Evolutionary conservation across 306 rosid species (phyloP).

Genomic region (Corylus americana): DNA sequence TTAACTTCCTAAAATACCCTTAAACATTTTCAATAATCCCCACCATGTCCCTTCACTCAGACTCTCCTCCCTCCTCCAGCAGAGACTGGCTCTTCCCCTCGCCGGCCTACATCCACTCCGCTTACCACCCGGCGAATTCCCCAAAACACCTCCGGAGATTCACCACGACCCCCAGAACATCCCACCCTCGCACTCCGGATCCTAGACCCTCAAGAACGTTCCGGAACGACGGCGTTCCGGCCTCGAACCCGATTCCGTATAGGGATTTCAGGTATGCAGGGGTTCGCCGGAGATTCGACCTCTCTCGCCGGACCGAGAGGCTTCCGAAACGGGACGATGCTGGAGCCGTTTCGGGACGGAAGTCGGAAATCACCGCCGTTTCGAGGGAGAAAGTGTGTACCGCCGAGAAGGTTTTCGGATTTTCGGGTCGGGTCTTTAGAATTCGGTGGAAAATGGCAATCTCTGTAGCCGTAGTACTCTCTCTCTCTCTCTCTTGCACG

Average conservation of each 20-base stretch:
- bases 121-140: slow-evolving; percentile 22
- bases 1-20: not conserved
- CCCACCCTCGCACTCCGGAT: slow-evolving; percentile 34
- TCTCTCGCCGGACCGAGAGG: slow-evolving; percentile 32
- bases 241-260: slow-evolving; percentile 3
- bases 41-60: slow-evolving; percentile 47
- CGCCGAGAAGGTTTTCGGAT: slow-evolving; percentile 15
- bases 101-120: slow-evolving; percentile 52
- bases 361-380: not conserved
- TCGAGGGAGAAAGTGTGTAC: slow-evolving; percentile 30
- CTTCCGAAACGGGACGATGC: not conserved
- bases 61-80: slow-evolving; percentile 45
- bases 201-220: not conserved
- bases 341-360: slow-evolving; percentile 12
- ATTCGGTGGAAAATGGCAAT: slow-evolving; percentile 47
- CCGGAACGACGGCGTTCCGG: slow-evolving; percentile 3
- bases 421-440: slow-evolving; percentile 7
- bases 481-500: slow-evolving; percentile 5
- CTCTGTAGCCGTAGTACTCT: slow-evolving; percentile 30
- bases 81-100: slow-evolving; percentile 89
- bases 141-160: slow-evolving; percentile 49
- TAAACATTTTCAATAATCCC: not conserved
- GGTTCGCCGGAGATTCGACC: slow-evolving; percentile 52
- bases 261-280: slow-evolving; percentile 29
- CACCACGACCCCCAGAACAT: slow-evolving; percentile 37